Evolutionary conservation across 352 stramenopile genomes (phyloP).

Genomic region (Globisporangium spiculum): DNA sequence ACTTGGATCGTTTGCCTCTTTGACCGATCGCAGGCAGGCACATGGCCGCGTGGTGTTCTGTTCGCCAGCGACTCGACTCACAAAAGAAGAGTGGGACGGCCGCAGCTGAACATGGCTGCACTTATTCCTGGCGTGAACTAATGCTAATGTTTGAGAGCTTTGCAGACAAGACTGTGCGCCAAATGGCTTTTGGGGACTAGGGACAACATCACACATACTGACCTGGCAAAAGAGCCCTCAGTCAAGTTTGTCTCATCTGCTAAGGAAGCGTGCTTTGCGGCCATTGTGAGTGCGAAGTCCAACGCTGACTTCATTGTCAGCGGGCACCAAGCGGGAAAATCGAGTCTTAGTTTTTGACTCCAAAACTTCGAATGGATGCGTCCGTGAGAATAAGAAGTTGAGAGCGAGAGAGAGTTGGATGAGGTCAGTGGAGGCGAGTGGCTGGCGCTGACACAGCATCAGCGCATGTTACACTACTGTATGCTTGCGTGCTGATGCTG

Average conservation of each 20-base stretch:
- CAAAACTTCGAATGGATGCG: background rate
- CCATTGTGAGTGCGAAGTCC: background rate
- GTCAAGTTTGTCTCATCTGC: background rate
- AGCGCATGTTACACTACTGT: background rate
- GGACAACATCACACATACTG: background rate
- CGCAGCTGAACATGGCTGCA: slow-evolving; percentile 11
- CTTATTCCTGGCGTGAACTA: background rate
- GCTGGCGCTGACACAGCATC: background rate
- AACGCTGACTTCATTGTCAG: background rate
- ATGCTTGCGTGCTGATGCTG: background rate
- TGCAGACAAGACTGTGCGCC: background rate
- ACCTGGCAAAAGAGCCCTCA: background rate
- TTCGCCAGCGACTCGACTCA: background rate
- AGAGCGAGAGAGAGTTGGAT: background rate
- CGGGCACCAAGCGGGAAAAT: background rate
- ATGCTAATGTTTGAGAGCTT: background rate
- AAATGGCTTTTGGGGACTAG: background rate
- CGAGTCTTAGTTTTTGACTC: background rate
- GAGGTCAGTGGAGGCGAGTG: background rate
- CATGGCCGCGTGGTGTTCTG: background rate
- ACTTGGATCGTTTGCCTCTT: background rate
- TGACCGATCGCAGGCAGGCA: background rate
- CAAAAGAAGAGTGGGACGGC: background rate
- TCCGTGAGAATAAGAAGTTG: background rate
- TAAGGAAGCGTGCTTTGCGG: background rate